Evolutionary conservation across 306 rosid genomes (phyloP), one percentile per base, ranked within the genome.

Genomic region (Alnus rubra): DNA sequence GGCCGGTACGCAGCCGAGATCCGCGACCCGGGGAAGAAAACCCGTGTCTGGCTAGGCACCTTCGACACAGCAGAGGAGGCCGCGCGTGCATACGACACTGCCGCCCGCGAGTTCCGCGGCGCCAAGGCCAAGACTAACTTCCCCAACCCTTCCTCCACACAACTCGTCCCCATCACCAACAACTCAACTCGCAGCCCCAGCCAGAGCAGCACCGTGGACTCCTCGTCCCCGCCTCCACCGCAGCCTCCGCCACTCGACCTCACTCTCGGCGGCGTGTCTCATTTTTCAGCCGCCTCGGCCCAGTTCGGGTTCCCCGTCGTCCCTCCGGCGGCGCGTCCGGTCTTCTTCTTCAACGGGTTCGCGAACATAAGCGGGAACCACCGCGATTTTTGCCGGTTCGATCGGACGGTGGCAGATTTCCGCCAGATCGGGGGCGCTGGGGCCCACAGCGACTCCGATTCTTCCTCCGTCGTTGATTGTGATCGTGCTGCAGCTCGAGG

Each of bases 1-100:
- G 98, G 98, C 0, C 92, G 98, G 51, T 93, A 93, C 84, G 98
- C 98, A 1, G 98, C 98, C 0, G 98, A 93, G 91, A 93, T 93
- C 88, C 92, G 98, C 0, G 98, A 93, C 83, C 98, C 98, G 0
- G 90, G 91, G 0, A 93, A 91, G 76, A 93, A 91, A 71, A 88
- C 97, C 0, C 92, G 98, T 0, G 98, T 93, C 12, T 93, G 98
- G 98, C 91, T 93, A 0, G 98, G 98, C 4, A 93, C 98, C 8
- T 91, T 91, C 0, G 94, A 93, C 70, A 93, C 98, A 5, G 94
- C 98, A 0, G 97, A 88, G 71, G 97, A 91, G 63, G 98, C 98
- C 16, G 98, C 98, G 62, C 92, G 92, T 74, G 97, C 98, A 0
- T 93, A 93, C 48, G 98, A 93, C 56, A 6, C 79, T 0, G 98